Base-by-base conservation (phyloP, 2,329 filamentous ascomycete genomes). In the Neocatenulostroma microsporum region DNA sequence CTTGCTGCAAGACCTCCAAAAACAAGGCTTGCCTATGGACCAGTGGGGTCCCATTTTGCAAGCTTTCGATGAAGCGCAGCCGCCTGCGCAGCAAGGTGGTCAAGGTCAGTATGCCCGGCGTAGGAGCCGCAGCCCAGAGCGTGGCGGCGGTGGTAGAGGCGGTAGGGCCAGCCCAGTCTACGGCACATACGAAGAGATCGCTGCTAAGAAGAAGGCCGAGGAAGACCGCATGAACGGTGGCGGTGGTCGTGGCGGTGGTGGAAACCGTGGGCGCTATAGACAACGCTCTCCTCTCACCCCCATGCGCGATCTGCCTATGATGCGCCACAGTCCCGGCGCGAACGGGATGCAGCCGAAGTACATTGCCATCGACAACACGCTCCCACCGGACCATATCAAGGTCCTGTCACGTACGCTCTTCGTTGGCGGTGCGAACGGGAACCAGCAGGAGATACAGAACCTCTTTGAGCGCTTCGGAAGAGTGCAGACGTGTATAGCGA, bases 401-500 rank as follows among this genome's bases (percentile, higher is more conserved):
- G 91, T 98, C 19, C 70, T 93, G 41, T 96, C 89, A 63, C 80
- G 91, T 53, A 98, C 91, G 11, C 74, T 98, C 10, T 98, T 98
- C 59, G 88, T 98, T 53, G 91, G 91, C 47, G 91, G 91, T 57
- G 91, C 95, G 46, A 93, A 64, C 34, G 66, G 66, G 40, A 80
- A 83, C 5, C 89, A 98, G 62, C 69, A 73, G 40, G 87, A 96
- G 58, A 72, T 98, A 36, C 80, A 87, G 36, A 68, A 67, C 34
- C 78, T 94, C 29, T 98, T 98, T 61, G 72, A 69, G 54, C 78
- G 78, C 30, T 94, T 80, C 56, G 91, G 91, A 41, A 71, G 80
- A 36, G 91, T 98, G 3, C 91, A 98, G 62, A 95, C 89, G 1
- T 96, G 89, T 63, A 98, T 98, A 48, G 88, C 95, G 49, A 96